Base-by-base conservation (phyloP, 2,329 filamentous ascomycete genomes). In the Coniochaeta hoffmannii region DNA sequence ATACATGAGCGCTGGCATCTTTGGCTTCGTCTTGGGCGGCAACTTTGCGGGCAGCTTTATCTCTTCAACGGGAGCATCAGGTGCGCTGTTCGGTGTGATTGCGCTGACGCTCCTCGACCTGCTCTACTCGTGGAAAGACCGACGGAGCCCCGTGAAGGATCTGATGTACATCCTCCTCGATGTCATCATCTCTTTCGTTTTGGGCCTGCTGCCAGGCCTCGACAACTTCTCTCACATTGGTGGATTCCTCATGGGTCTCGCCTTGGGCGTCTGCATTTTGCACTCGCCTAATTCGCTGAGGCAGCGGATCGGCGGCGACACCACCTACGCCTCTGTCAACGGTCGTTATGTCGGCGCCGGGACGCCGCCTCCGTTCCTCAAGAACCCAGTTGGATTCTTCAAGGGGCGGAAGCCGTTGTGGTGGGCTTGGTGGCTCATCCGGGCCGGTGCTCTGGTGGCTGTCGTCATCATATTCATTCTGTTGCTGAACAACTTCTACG, bases 181-280 rank as follows among this genome's bases (percentile, higher is more conserved):
- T 65, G 83, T 97, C 59, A 75, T 86, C 61, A 91, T 99, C 61
- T 90, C 91, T 0, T 97, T 99, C 67, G 90, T 94, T 15, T 81
- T 99, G 2, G 94, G 94, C 32, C 80, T 99, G 4, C 79, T 99
- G 1, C 94, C 94, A 0, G 93, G 92, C 9, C 74, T 99, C 50
- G 94, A 99, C 76, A 99, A 99, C 71, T 99, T 97, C 70, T 89
- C 90, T 15, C 94, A 99, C 63, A 97, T 99, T 59, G 94, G 94
- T 55, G 94, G 94, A 1, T 97, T 97, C 69, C 73, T 96, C 53
- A 96, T 96, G 85, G 94, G 94, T 1, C 74, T 99, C 7, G 87
- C 87, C 0, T 81, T 97, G 1, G 94, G 94, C 12, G 79, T 97
- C 53, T 95, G 87, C 59, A 79, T 99, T 28, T 77, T 99, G 58